Evolutionary conservation across 306 rosid species (phyloP).

Genomic region (Purshia tridentata): DNA sequence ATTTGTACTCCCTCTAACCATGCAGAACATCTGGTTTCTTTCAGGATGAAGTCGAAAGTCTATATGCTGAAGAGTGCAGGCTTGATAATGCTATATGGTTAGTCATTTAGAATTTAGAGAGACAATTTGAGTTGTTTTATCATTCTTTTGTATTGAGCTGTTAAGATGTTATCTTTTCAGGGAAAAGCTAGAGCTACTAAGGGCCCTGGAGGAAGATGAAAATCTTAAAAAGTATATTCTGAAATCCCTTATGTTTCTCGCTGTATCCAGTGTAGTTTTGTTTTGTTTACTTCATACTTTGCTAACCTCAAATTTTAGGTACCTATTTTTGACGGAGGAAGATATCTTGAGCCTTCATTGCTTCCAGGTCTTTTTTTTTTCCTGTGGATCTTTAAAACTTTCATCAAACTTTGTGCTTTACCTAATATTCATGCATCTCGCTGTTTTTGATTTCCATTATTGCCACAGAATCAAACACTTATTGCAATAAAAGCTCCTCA

Average conservation of each 20-base stretch:
- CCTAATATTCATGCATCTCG: conserved; percentile 29
- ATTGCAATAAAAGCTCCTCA: conserved; percentile 77
- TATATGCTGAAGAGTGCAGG: conserved; percentile 52
- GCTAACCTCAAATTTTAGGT: conserved; percentile 42
- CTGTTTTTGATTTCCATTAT: conserved; percentile 19
- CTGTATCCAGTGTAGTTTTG: conserved; percentile 1
- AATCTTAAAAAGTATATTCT: conserved; percentile 46
- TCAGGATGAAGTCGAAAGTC: conserved; percentile 70
- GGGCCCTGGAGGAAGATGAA: conserved; percentile 50
- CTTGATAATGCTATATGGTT: conserved; percentile 75
- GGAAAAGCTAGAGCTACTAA: conserved; percentile 57
- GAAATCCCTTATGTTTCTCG: conserved; percentile 10
- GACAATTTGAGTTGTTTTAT: conserved; percentile 14
- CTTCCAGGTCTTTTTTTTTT: conserved; percentile 59
- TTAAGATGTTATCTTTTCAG: conserved; percentile 43
- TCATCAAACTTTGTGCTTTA: not conserved
- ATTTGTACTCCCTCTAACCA: conserved; percentile 16
- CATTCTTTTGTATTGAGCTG: conserved; percentile 23
- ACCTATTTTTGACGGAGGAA: conserved; percentile 56
- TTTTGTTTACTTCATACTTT: conserved; percentile 26
- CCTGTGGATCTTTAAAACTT: conserved; percentile 11
- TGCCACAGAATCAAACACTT: conserved; percentile 61
- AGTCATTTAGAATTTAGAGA: conserved; percentile 18
- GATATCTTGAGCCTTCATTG: conserved; percentile 64
- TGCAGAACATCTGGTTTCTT: conserved; percentile 18